A percentile compares a stretch with the other conserved stretches of the same genome.
phyloP scores from a whole-genome alignment of 352 stramenopile species.

The Globisporangium canariense region DNA sequence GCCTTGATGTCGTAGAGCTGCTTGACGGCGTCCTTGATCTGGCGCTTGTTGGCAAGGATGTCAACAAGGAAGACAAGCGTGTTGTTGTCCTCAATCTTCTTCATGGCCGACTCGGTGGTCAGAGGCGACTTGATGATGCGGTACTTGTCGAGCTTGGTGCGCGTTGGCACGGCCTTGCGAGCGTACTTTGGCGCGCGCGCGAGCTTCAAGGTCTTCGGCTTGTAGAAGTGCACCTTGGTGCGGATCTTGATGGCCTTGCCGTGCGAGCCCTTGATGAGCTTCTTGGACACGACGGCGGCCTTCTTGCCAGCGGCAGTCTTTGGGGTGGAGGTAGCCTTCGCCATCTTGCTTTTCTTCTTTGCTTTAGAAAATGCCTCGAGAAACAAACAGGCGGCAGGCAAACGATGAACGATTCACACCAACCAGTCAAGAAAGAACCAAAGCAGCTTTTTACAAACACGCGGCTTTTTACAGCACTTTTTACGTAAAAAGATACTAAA shows the following conservation, averaged over 20 bases:
- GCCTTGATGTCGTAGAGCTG: slow-evolving; percentile 99
- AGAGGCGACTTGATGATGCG: slow-evolving; percentile 99
- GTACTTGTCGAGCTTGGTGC: slow-evolving; percentile 98
- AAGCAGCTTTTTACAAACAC: no score
- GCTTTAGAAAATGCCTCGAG: slow-evolving; percentile 24
- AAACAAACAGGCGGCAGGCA: no score
- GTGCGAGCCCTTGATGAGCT: slow-evolving; percentile 94
- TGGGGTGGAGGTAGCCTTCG: slow-evolving; percentile 52
- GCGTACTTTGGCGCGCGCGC: slow-evolving; percentile 95
- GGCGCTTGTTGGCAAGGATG: slow-evolving; percentile 99
- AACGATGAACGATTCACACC: no score
- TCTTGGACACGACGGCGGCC: slow-evolving; percentile 91
- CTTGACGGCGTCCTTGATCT: slow-evolving; percentile 99
- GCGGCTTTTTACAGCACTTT: no score
- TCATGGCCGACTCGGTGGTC: slow-evolving; percentile 99
- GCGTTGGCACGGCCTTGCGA: slow-evolving; percentile 90
- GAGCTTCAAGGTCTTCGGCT: slow-evolving; percentile 96
- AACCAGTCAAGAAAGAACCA: no score
- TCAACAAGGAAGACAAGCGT: slow-evolving; percentile 99
- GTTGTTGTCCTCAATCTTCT: slow-evolving; percentile 99
- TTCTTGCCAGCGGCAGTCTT: slow-evolving; percentile 89
- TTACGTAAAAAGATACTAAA: no score
- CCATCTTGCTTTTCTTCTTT: slow-evolving; percentile 76
- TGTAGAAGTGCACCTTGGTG: slow-evolving; percentile 99
- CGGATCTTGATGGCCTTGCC: slow-evolving; percentile 98